Conservation (phyloP, 202 grass and related monocot genomes). For the Eragrostis tef region DNA sequence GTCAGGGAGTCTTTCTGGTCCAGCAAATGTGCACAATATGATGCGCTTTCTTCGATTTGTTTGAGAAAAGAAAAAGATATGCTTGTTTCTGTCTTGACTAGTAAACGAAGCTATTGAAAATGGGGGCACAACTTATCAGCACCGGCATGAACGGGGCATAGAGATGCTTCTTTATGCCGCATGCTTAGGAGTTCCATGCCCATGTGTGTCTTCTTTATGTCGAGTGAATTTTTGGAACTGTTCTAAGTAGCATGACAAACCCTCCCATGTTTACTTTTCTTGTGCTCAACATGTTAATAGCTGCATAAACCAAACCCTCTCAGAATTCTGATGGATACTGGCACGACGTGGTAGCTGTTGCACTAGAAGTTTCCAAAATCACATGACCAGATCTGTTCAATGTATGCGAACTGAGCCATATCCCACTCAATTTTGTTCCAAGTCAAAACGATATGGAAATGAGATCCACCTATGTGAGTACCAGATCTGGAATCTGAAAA, state of each 20-base stretch:
- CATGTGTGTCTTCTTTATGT: not conserved
- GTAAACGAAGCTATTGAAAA: slow-evolving; percentile 1
- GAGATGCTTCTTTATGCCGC: not conserved
- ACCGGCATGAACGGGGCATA: not conserved
- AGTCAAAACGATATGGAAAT: not conserved
- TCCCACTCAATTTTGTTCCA: not conserved
- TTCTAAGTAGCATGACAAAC: not conserved
- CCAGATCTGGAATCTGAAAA: slow-evolving; percentile 17
- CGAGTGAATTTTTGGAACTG: not conserved
- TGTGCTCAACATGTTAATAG: not conserved
- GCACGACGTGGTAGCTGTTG: not conserved
- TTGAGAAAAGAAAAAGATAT: not conserved
- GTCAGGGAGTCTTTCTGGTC: slow-evolving; percentile 39
- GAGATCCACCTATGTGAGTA: not conserved
- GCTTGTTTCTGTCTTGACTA: slow-evolving; percentile 33
- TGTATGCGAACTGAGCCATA: not conserved
- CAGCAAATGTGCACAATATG: slow-evolving; percentile 43
- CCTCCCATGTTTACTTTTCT: not conserved
- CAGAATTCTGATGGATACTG: not conserved
- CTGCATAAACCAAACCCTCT: not conserved
- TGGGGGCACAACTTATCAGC: not conserved
- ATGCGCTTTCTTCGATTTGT: not conserved
- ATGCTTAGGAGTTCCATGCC: not conserved
- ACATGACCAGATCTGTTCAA: not conserved
- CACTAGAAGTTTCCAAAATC: not conserved